Conservation (phyloP, 768 basidiomycete genomes). For the Suillus alpinus region DNA sequence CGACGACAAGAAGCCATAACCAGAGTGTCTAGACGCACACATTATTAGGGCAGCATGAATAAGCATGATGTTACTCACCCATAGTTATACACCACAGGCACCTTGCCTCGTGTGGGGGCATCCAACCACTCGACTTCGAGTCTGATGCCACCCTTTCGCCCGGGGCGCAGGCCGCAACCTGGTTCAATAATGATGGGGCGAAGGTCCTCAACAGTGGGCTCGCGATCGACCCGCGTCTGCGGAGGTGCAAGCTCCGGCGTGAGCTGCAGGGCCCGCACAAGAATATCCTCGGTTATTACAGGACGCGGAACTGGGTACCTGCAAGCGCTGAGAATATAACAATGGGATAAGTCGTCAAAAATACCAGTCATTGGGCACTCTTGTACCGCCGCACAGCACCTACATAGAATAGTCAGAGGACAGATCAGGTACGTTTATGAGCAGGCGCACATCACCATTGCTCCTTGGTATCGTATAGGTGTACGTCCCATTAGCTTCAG, state of each 20-base stretch:
- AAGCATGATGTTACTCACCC: conserved; percentile 40
- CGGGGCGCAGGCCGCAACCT: conserved; percentile 65
- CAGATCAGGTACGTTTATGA: neutral
- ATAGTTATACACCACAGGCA: conserved; percentile 62
- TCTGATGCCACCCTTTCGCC: conserved; percentile 61
- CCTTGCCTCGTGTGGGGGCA: conserved; percentile 21
- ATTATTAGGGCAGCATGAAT: neutral
- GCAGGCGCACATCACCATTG: conserved; percentile 38
- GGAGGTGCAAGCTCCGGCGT: conserved; percentile 59
- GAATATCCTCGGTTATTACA: conserved; percentile 58
- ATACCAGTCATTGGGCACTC: conserved; percentile 59
- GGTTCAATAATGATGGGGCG: conserved; percentile 46
- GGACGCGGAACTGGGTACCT: conserved; percentile 66
- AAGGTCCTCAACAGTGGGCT: conserved; percentile 49
- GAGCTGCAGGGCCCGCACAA: conserved; percentile 50
- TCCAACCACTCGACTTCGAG: conserved; percentile 49
- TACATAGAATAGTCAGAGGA: conserved; percentile 13
- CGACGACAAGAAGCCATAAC: conserved; percentile 61
- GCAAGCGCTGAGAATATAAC: neutral
- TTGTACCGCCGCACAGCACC: conserved; percentile 62
- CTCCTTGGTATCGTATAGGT: conserved; percentile 35
- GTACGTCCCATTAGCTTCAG: conserved; percentile 26
- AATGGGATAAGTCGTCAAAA: neutral
- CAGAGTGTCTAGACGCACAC: conserved; percentile 46
- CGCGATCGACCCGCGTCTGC: conserved; percentile 42